phyloP scores from a whole-genome alignment of 1,284 basidiomycete species.

The Chalciporus sp. region DNA sequence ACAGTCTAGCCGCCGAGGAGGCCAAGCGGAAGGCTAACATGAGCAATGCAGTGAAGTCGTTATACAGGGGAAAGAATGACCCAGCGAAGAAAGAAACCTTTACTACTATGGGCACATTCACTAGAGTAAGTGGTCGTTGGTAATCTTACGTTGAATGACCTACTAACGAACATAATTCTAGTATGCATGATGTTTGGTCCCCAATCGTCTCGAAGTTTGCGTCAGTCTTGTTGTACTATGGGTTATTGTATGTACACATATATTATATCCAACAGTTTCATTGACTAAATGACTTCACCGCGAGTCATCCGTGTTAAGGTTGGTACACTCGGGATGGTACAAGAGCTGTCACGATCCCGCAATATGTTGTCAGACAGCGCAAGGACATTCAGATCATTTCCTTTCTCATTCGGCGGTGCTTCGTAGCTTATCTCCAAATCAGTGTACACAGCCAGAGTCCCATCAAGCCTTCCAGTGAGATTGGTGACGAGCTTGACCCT shows the following conservation, averaged over 20 bases:
- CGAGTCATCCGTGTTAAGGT: no score
- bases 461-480: no score
- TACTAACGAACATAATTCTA: constrained; percentile 8
- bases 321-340: no score
- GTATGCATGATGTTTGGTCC: constrained; percentile 20
- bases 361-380: no score
- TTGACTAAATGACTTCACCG: neutral
- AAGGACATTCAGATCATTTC: no score
- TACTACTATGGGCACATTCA: constrained; percentile 82
- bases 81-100: constrained; percentile 72
- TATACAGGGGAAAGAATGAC: constrained; percentile 59
- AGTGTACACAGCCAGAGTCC: no score
- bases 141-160: neutral
- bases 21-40: constrained; percentile 73
- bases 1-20: constrained; percentile 69
- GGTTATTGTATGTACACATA: constrained; percentile 14
- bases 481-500: no score
- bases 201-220: neutral
- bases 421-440: no score
- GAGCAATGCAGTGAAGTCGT: constrained; percentile 73
- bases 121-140: constrained; percentile 58
- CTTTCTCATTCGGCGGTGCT: no score
- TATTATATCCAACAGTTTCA: neutral
- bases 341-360: no score
- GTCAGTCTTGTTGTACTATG: constrained; percentile 5